Conservation (phyloP, 257 asterid genomes). For the Eucommia ulmoides region DNA sequence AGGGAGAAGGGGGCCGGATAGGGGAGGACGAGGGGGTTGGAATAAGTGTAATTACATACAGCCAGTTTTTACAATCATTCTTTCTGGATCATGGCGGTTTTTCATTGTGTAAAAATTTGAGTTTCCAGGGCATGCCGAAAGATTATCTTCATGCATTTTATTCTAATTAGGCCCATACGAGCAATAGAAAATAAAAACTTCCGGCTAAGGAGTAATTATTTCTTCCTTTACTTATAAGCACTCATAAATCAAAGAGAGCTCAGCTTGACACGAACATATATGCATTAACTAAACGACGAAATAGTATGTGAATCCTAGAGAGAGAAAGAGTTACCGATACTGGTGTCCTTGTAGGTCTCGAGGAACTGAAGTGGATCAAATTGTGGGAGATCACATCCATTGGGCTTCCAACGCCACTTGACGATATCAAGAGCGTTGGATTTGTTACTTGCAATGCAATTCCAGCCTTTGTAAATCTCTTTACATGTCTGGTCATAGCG, state of each 20-base stretch:
- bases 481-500: constrained; percentile 78
- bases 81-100: too few species aligned
- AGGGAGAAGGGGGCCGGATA: too few species aligned
- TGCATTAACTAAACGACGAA: neutral
- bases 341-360: constrained; percentile 46
- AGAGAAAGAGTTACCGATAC: constrained; percentile 43
- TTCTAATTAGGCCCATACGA: too few species aligned
- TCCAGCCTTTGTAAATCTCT: constrained; percentile 98
- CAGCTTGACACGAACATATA: neutral
- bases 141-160: too few species aligned
- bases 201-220: too few species aligned
- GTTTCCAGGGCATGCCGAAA: too few species aligned
- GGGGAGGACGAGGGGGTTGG: too few species aligned
- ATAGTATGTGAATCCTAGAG: neutral
- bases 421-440: constrained; percentile 62
- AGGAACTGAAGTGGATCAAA: constrained; percentile 66
- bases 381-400: constrained; percentile 58
- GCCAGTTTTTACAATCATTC: too few species aligned
- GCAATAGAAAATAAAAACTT: too few species aligned
- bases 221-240: too few species aligned
- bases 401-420: constrained; percentile 93
- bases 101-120: too few species aligned
- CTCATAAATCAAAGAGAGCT: neutral
- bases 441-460: constrained; percentile 66
- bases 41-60: too few species aligned